Evolutionary conservation across 352 stramenopile genomes (phyloP), one percentile per base, ranked within the genome.

Genomic region (Pythium coloratum): DNA sequence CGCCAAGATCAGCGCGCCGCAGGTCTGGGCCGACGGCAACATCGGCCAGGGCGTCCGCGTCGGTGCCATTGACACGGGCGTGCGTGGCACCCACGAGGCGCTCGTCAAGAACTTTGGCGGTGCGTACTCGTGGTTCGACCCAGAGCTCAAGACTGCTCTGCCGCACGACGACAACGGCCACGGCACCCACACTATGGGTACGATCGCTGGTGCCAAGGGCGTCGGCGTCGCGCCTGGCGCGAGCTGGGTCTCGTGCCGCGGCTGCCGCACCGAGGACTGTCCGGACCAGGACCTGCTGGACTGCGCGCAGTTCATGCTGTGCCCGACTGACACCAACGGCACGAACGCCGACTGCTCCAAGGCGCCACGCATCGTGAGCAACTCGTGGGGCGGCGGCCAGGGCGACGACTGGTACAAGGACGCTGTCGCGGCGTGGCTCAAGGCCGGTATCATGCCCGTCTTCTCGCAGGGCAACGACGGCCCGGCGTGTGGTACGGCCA

Each of bases 221-320:
- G 40, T 53, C 8, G 47, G 46, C 38, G 58, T 64, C 13, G 59
- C 59, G 9, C 46, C 59, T 4, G 46, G 59, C 13, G 46, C 47
- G 2, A 33, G 20, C 28, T 57, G 46, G 59, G 34, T 78, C 18
- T 13, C 63, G 26, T 76, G 72, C 54, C 36, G 49, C 16, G 69
- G 68, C 28, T 75, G 67, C 56, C 46, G 66, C 33, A 56, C 67
- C 14, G 54, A 36, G 12, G 55, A 60, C 20, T 75, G 71, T 50
- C 55, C 56, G 4, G 54, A 72, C 28, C 26, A n/a, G 13, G 64
- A 59, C 26, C 55, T 78, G 5, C 30, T 74, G 2, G 65, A 50
- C 3, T 78, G 72, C 28, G 62, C 47, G 10, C 64, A 78, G 49
- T 78, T 73, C 33, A 78, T 78, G 32, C 16, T 63, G 6, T 76